phyloP scores from a whole-genome alignment of 2,329 filamentous ascomycete species.

The Gnomoniopsis sp. region DNA sequence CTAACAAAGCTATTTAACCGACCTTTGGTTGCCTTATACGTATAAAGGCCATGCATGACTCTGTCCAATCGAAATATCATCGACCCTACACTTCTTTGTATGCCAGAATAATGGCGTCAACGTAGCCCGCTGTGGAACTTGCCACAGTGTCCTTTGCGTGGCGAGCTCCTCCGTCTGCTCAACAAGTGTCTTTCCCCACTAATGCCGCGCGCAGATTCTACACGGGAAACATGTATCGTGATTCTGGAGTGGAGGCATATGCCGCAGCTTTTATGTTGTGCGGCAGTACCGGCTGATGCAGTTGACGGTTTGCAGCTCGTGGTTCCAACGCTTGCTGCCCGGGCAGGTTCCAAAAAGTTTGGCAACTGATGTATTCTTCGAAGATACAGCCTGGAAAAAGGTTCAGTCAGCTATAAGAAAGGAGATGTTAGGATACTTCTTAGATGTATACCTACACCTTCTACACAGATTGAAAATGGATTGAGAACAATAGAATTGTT shows the following conservation, averaged over 20 bases:
- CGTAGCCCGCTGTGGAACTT: neutral
- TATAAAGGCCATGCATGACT: neutral
- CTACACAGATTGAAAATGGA: too few species aligned
- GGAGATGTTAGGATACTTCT: too few species aligned
- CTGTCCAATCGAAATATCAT: neutral
- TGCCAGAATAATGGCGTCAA: slow-evolving; percentile 4
- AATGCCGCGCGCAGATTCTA: neutral
- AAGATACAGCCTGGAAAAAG: neutral
- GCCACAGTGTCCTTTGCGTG: neutral
- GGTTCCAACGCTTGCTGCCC: neutral
- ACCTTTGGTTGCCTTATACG: neutral
- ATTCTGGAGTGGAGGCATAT: neutral
- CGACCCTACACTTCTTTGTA: neutral
- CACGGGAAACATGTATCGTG: slow-evolving; percentile 1
- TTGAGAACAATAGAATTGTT: too few species aligned
- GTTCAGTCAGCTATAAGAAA: too few species aligned
- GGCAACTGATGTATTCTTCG: neutral
- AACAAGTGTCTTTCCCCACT: neutral
- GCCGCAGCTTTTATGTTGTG: neutral
- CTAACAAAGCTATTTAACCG: too few species aligned
- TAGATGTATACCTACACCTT: too few species aligned
- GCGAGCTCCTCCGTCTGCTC: neutral
- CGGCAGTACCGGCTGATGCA: neutral
- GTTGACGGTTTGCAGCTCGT: neutral
- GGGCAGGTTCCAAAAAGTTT: neutral